These are phyloP conservation scores for Camelina neglecta DNA, from an alignment of 345 rosid species.

Conservation along the genomic window DNA sequence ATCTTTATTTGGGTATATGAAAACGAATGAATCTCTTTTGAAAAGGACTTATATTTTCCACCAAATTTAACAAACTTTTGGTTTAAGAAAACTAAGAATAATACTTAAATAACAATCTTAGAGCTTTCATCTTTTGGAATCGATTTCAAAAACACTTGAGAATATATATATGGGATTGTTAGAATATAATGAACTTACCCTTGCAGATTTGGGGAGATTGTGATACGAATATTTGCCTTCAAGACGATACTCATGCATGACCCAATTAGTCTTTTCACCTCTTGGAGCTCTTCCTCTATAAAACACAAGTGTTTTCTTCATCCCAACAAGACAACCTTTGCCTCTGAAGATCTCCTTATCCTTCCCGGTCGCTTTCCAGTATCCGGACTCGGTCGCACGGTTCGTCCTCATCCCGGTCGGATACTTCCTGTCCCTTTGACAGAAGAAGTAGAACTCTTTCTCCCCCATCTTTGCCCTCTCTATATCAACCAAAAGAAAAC, in stretches of 20 bases:
- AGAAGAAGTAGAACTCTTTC: slow-evolving; percentile 92
- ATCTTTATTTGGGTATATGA: slow-evolving; percentile 32
- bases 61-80: slow-evolving; percentile 36
- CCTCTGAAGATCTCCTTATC: slow-evolving; percentile 80
- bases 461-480: slow-evolving; percentile 98
- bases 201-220: slow-evolving; percentile 69
- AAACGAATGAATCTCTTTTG: slow-evolving; percentile 24
- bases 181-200: slow-evolving; percentile 49
- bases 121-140: slow-evolving; percentile 21
- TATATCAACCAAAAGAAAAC: slow-evolving; percentile 29
- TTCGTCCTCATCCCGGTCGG: slow-evolving; percentile 98
- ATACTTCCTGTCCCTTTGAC: slow-evolving; percentile 88
- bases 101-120: slow-evolving; percentile 10
- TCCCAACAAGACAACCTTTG: slow-evolving; percentile 74
- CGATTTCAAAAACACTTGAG: not conserved
- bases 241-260: slow-evolving; percentile 94
- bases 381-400: slow-evolving; percentile 90
- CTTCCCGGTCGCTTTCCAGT: slow-evolving; percentile 99
- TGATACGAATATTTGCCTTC: slow-evolving; percentile 87
- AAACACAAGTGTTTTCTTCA: slow-evolving; percentile 99
- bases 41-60: slow-evolving; percentile 23
- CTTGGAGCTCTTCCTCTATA: slow-evolving; percentile 93
- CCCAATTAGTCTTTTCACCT: slow-evolving; percentile 97
- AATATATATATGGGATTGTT: not conserved
- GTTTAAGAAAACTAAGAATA: slow-evolving; percentile 35